Evolutionary conservation across 2,329 filamentous ascomycete species (phyloP), one percentile per base, ranked within the genome.

Genomic region (Monilinia laxa): DNA sequence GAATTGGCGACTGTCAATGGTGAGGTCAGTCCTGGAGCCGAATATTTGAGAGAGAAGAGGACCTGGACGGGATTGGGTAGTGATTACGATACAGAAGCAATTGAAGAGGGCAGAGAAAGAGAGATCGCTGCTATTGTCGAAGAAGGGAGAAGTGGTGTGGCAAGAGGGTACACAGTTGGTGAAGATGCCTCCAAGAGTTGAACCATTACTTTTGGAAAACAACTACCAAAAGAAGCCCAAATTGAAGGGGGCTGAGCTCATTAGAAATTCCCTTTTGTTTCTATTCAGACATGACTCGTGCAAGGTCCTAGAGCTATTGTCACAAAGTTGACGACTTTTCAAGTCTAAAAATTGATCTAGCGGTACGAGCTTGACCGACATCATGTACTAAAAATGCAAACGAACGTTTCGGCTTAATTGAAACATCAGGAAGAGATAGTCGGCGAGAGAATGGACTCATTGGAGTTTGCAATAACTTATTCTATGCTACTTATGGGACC

Each of bases 1-100:
- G 90, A 96, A 70, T 72, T 98, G 23, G 90, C 92, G 0, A 88
- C 88, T 56, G 87, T 98, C 71, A 94, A 93, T 62, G 92, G 93
- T 9, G 86, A 94, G 0, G 83, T 90, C n/a, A 98, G 94, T 56
- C 95, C 95, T 0, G 95, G 92, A 0, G 95, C 95, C 0, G 92
- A 97, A 77, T 98, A 86, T 72, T 80, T 99, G 70, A 85, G 89
- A 42, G 90, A 89, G 4, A 86, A 93, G 73, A 81, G 95, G 66
- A 96, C 92, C 4, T 99, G 95, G 95, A 90, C 90, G 75, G 95
- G 95, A 0, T 79, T 99, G 31, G 95, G 95, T 0, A 96, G 87
- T 69, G 95, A 99, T 76, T 96, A 93, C 73, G 82, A 84, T 70
- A 86, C 88, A 40, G 82, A 84, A n/a, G 82, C 84, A 59, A 81